Percentiles rank a stretch among this genome's conserved stretches.
Conservation (phyloP, 2,329 filamentous ascomycete genomes). For the Cladophialophora psammophila region DNA sequence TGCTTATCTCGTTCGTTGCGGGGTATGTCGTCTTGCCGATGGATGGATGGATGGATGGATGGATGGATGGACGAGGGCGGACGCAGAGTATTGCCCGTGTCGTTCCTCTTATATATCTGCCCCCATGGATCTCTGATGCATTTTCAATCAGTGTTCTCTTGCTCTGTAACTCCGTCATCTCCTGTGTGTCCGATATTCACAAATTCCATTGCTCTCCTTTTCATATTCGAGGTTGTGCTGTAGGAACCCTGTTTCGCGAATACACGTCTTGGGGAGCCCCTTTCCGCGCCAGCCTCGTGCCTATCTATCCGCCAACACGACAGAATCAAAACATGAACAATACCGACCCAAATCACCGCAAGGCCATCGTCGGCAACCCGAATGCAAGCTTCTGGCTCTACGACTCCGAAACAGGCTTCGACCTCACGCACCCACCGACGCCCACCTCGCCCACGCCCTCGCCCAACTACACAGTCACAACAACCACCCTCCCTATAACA, state of each 20-base stretch:
- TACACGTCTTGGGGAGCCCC: conserved; percentile 5
- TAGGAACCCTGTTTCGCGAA: background rate
- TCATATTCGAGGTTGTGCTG: background rate
- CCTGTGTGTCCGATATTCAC: background rate
- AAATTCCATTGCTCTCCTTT: background rate
- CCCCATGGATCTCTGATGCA: background rate
- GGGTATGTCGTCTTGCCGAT: conserved; percentile 8
- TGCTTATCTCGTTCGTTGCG: conserved; percentile 18
- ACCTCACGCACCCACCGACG: conserved; percentile 53
- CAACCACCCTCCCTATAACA: conserved; percentile 45
- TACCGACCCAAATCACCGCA: conserved; percentile 39
- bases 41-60: background rate
- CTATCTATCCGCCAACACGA: background rate
- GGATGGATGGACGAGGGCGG: background rate
- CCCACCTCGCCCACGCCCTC: conserved; percentile 40
- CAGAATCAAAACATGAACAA: conserved; percentile 32
- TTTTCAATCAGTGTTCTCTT: background rate
- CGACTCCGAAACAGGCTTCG: conserved; percentile 52
- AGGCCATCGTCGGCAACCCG: conserved; percentile 52
- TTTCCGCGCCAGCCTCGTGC: conserved; percentile 29
- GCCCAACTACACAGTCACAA: conserved; percentile 37
- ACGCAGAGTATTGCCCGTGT: background rate
- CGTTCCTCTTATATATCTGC: background rate
- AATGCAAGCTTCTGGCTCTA: conserved; percentile 55
- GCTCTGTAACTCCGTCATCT: background rate